Evolutionary conservation across 805 yeast species (phyloP).

Genomic region (Nematodospora valgi): DNA sequence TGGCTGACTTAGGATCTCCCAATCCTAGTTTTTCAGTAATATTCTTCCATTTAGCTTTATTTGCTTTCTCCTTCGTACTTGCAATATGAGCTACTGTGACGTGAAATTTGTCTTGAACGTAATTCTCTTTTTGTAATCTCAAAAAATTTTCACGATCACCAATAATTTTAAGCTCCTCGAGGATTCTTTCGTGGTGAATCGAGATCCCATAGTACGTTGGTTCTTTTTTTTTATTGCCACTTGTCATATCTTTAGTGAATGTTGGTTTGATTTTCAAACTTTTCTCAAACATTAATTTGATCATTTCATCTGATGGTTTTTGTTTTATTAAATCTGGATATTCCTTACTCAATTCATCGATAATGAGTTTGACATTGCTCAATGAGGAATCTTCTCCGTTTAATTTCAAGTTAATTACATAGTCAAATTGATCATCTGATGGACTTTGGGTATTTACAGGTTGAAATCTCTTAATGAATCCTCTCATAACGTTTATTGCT

Average conservation of each 20-base stretch:
- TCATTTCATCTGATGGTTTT: conserved; percentile 42
- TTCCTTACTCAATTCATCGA: conserved; percentile 30
- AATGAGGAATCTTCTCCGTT: conserved; percentile 29
- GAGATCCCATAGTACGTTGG: conserved; percentile 10
- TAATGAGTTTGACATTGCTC: conserved; percentile 44
- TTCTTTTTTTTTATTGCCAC: conserved; percentile 1
- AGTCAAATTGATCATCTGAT: conserved; percentile 71
- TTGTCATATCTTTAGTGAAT: conserved; percentile 31
- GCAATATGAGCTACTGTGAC: conserved; percentile 58
- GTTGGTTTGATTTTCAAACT: conserved; percentile 59
- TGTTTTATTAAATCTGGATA: conserved; percentile 40
- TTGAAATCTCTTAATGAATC: conserved; percentile 70
- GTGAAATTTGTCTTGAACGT: conserved; percentile 58
- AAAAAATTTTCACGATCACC: conserved; percentile 16
- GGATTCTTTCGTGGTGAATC: conserved; percentile 14
- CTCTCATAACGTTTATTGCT: conserved; percentile 64
- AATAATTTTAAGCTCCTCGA: conserved; percentile 6
- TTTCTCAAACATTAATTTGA: conserved; percentile 44
- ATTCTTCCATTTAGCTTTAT: conserved; percentile 20
- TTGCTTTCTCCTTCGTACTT: conserved; percentile 9
- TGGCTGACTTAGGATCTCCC: conserved; percentile 9
- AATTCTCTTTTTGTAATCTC: conserved; percentile 20
- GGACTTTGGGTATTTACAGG: conserved; percentile 40
- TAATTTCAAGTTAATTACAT: conserved; percentile 56
- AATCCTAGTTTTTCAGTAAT: conserved; percentile 11